Conservation (phyloP, 2,329 filamentous ascomycete genomes). For the Paracoccidioides brasiliensis region DNA sequence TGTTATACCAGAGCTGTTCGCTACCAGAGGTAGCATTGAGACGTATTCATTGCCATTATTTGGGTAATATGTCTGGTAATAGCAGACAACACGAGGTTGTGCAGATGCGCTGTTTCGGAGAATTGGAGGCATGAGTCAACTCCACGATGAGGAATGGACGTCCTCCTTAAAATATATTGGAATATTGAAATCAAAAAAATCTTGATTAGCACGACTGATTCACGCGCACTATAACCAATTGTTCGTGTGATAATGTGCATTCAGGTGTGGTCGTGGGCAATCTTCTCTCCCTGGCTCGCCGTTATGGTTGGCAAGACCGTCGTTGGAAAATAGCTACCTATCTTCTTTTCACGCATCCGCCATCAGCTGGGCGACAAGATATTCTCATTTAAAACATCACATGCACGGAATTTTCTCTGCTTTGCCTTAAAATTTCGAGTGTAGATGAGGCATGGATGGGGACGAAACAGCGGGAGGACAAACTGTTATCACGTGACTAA, state of each 20-base stretch:
- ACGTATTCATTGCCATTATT: conserved; percentile 38
- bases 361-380: not conserved
- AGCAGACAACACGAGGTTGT: conserved; percentile 33
- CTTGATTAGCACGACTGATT: not conserved
- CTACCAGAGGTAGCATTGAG: conserved; percentile 49
- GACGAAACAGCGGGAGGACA: not conserved
- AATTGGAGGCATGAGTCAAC: conserved; percentile 26
- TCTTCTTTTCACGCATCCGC: not conserved
- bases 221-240: not conserved
- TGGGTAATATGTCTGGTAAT: conserved; percentile 53
- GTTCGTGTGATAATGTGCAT: not conserved
- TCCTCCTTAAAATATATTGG: not conserved
- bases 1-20: conserved; percentile 50
- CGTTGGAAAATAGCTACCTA: not conserved
- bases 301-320: not conserved
- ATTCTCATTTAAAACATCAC: not conserved
- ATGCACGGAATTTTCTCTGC: not conserved
- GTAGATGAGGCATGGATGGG: not conserved
- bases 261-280: not conserved
- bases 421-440: not conserved
- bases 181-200: not conserved
- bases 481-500: not conserved
- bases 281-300: not conserved
- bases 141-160: not conserved
- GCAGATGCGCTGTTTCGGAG: conserved; percentile 9